phyloP scores from a whole-genome alignment of 2,329 filamentous ascomycete species.

The Ophiocordyceps australis region DNA sequence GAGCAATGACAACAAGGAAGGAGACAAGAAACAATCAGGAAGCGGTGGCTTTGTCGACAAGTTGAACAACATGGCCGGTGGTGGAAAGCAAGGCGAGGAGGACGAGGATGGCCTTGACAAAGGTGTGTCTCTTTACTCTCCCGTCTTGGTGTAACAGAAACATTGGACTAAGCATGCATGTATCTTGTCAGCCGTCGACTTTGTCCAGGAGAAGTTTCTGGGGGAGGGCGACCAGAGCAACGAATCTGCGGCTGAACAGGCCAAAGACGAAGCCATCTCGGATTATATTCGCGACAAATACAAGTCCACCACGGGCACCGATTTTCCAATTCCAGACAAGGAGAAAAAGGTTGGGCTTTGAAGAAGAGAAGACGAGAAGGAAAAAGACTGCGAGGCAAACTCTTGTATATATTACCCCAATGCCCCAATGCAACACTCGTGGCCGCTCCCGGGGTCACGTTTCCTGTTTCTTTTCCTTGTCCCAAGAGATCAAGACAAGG shows the following conservation, averaged over 20 bases:
- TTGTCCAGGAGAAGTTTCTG: slow-evolving; percentile 58
- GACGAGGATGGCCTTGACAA: slow-evolving; percentile 75
- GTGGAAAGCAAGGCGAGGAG: slow-evolving; percentile 58
- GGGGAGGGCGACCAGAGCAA: slow-evolving; percentile 54
- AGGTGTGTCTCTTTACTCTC: slow-evolving; percentile 18
- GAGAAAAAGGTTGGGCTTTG: slow-evolving; percentile 17
- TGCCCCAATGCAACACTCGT: no score
- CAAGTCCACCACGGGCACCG: slow-evolving; percentile 48
- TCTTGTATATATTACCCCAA: no score
- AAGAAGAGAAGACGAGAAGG: no score
- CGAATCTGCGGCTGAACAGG: slow-evolving; percentile 58
- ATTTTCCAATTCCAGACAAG: slow-evolving; percentile 56
- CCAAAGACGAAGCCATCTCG: slow-evolving; percentile 64
- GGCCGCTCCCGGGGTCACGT: no score
- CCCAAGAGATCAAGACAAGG: no score
- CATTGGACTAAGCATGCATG: not conserved
- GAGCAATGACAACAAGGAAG: not conserved
- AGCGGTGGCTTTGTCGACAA: slow-evolving; percentile 46
- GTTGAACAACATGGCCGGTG: slow-evolving; percentile 53
- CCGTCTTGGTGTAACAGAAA: no score
- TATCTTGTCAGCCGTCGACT: slow-evolving; percentile 44
- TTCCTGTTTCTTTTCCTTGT: not conserved
- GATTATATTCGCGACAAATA: slow-evolving; percentile 56
- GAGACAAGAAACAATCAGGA: not conserved
- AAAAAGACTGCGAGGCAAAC: no score